Percentiles rank a stretch among this genome's conserved stretches.
Evolutionary conservation across 192 early-diverging fungal genomes (phyloP).

Genomic region (Powellomyces hirtus): DNA sequence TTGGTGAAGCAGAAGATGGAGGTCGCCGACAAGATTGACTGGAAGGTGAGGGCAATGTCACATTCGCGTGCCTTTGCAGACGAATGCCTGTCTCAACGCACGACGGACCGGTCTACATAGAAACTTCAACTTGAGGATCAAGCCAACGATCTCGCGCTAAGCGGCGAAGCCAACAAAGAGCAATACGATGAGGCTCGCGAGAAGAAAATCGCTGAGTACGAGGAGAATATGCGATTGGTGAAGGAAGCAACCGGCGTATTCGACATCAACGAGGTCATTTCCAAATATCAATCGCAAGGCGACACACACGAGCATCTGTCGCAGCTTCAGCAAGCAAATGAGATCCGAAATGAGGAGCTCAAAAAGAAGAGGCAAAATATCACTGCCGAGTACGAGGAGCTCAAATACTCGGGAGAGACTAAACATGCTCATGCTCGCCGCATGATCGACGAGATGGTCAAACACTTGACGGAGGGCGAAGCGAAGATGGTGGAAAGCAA

Average conservation of each 20-base stretch:
- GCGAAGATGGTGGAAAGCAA: constrained; percentile 40
- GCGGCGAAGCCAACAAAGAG: constrained; percentile 38
- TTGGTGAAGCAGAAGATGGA: constrained; percentile 62
- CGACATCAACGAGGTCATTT: constrained; percentile 59
- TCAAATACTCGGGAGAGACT: constrained; percentile 47
- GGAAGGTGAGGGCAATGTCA: constrained; percentile 48
- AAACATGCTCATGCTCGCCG: constrained; percentile 38
- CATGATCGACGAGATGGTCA: constrained; percentile 53
- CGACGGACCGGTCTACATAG: constrained; percentile 1
- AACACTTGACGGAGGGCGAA: constrained; percentile 42
- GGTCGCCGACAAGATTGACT: constrained; percentile 51
- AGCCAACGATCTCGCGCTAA: constrained; percentile 25
- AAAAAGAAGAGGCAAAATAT: constrained; percentile 46
- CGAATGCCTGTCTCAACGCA: neutral
- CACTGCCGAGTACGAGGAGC: constrained; percentile 45
- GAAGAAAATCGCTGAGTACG: constrained; percentile 52
- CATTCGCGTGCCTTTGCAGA: neutral
- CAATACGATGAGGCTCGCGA: constrained; percentile 57
- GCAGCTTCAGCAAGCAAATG: constrained; percentile 44
- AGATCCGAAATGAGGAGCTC: constrained; percentile 47
- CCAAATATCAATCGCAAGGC: constrained; percentile 60
- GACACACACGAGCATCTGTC: constrained; percentile 57
- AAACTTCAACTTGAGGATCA: constrained; percentile 47
- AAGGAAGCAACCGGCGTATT: constrained; percentile 63
- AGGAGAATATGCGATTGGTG: constrained; percentile 61